Evolutionary conservation across 2,329 filamentous ascomycete species (phyloP).

Genomic region (Alternaria conjuncta): DNA sequence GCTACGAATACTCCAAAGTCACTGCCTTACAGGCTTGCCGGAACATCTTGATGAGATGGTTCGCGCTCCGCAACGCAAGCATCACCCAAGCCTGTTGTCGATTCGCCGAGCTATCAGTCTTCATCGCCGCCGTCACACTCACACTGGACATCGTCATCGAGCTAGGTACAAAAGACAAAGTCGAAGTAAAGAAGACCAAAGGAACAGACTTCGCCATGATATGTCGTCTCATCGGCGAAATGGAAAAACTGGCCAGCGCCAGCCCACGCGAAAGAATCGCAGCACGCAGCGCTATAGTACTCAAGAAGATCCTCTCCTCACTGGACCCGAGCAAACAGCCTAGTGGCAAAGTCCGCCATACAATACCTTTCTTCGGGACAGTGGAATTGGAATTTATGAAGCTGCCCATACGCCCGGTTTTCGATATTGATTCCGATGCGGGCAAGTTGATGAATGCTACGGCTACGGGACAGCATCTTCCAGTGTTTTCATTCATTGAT

Average conservation of each 20-base stretch:
- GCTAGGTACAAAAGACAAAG: conserved; percentile 41
- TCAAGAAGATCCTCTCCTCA: conserved; percentile 43
- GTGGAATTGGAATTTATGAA: conserved; percentile 40
- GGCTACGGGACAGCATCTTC: conserved; percentile 31
- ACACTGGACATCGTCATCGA: conserved; percentile 46
- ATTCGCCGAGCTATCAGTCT: conserved; percentile 42
- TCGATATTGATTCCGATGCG: conserved; percentile 39
- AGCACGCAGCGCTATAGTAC: conserved; percentile 37
- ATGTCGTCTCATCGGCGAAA: conserved; percentile 43
- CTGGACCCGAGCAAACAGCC: conserved; percentile 37
- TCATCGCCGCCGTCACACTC: conserved; percentile 45
- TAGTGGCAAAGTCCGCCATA: conserved; percentile 29
- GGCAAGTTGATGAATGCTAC: conserved; percentile 34
- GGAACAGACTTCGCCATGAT: conserved; percentile 47
- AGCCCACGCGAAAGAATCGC: conserved; percentile 45
- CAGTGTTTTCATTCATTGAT: conserved; percentile 44
- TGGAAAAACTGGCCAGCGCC: conserved; percentile 43
- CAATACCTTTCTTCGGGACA: conserved; percentile 45
- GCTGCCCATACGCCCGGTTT: conserved; percentile 35
- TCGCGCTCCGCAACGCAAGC: conserved; percentile 42
- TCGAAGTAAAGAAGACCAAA: conserved; percentile 41
- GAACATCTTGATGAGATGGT: conserved; percentile 46
- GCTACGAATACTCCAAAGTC: conserved; percentile 45
- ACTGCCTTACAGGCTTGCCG: conserved; percentile 44
- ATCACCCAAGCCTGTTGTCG: conserved; percentile 46